A percentile compares a stretch with the other conserved stretches of the same genome.
These are phyloP conservation scores for Wakefieldia striispora DNA, from an alignment of 768 basidiomycete genomes.

Conservation along the genomic window DNA sequence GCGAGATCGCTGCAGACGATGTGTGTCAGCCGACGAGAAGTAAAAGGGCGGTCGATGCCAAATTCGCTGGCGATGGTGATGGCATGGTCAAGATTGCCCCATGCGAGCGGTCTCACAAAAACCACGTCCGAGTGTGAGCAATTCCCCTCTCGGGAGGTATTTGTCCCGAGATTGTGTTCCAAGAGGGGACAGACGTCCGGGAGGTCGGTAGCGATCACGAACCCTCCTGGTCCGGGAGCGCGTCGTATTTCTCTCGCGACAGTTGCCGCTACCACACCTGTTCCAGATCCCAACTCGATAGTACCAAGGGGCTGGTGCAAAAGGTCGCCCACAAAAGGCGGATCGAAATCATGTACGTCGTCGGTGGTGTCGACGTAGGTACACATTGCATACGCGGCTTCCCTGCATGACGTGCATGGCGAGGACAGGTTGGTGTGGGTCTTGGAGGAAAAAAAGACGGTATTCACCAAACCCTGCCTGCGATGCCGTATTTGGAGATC, in stretches of 20 bases:
- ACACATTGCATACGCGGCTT: constrained; percentile 63
- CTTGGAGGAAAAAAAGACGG: constrained; percentile 11
- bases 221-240: constrained; percentile 7
- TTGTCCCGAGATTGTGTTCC: constrained; percentile 34
- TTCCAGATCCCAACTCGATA: constrained; percentile 81
- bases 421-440: constrained; percentile 1
- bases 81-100: constrained; percentile 59
- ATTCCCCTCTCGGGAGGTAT: constrained; percentile 16
- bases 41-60: constrained; percentile 5
- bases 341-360: constrained; percentile 49
- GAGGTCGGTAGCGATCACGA: constrained; percentile 67
- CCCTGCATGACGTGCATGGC: constrained; percentile 43
- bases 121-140: not conserved
- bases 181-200: constrained; percentile 64
- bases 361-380: constrained; percentile 42
- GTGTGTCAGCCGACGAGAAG: constrained; percentile 45
- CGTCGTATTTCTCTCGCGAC: constrained; percentile 43
- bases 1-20: constrained; percentile 85
- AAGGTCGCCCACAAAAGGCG: constrained; percentile 39
- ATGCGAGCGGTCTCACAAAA: constrained; percentile 59
- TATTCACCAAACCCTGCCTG: constrained; percentile 78
- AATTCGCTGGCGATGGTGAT: constrained; percentile 40
- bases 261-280: constrained; percentile 56
- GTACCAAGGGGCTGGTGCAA: constrained; percentile 30
- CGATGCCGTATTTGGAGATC: constrained; percentile 76